A percentile compares a stretch with the other conserved stretches of the same genome.
These are phyloP conservation scores for Phytophthora sp. DNA, from an alignment of 352 stramenopile species.

Conservation along the genomic window DNA sequence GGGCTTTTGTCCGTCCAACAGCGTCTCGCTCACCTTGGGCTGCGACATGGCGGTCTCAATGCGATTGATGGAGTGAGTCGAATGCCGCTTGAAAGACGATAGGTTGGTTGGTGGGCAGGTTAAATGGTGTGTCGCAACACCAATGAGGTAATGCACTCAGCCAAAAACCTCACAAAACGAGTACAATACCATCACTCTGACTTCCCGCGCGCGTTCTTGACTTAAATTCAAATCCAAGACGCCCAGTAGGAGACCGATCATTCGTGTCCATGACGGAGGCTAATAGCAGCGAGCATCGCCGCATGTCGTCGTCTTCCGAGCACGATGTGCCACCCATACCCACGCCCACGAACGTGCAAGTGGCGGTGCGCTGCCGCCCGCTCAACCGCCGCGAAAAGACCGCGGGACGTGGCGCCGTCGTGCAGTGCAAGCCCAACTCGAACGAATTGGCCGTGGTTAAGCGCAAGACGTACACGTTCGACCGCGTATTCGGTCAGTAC, in stretches of 20 bases:
- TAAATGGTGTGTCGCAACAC: background rate
- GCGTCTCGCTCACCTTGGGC: constrained; percentile 67
- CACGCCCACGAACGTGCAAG: constrained; percentile 81
- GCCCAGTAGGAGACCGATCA: background rate
- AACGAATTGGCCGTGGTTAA: constrained; percentile 88
- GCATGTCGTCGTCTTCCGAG: constrained; percentile 36
- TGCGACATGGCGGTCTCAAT: constrained; percentile 22
- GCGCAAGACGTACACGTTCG: constrained; percentile 92
- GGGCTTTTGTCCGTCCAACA: constrained; percentile 80
- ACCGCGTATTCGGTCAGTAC: constrained; percentile 95
- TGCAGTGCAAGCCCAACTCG: constrained; percentile 87
- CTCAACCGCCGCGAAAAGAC: constrained; percentile 91
- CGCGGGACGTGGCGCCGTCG: constrained; percentile 70
- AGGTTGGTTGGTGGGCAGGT: constrained; percentile 34
- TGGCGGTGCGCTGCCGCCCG: constrained; percentile 91
- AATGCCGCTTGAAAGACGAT: constrained; percentile 6
- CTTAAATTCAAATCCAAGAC: constrained; percentile 20
- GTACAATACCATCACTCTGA: constrained; percentile 24
- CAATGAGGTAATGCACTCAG: background rate
- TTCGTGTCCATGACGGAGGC: constrained; percentile 24
- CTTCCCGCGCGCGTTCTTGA: constrained; percentile 18
- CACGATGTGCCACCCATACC: constrained; percentile 26
- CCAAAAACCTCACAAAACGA: too few species aligned
- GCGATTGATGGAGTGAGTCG: constrained; percentile 17
- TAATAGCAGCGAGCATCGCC: constrained; percentile 17